phyloP scores from a whole-genome alignment of 257 asterid species.

The Voacanga thouarsii region DNA sequence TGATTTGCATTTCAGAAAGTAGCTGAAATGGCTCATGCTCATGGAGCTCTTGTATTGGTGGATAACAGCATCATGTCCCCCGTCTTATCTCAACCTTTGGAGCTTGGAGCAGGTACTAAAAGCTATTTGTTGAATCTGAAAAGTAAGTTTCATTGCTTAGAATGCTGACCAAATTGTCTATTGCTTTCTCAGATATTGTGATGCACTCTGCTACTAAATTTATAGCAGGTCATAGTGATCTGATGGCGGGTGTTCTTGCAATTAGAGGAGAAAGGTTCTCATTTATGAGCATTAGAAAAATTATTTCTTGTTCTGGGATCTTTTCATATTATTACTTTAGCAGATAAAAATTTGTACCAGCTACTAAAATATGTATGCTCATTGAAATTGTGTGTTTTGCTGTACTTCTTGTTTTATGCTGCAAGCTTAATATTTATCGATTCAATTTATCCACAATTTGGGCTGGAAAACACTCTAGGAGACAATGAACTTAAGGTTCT shows the following conservation, averaged over 20 bases:
- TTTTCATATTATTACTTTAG: not conserved
- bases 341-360: not conserved
- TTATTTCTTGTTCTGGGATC: not conserved
- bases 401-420: slow-evolving; percentile 2
- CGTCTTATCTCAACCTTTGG: slow-evolving; percentile 75
- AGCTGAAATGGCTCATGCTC: slow-evolving; percentile 78
- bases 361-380: not conserved
- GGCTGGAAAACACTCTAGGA: not conserved
- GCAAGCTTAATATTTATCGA: not conserved
- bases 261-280: slow-evolving; percentile 70
- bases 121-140: not conserved
- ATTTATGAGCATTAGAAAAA: not conserved
- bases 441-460: not conserved
- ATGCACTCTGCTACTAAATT: slow-evolving; percentile 93
- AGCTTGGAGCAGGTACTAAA: slow-evolving; percentile 81
- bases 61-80: slow-evolving; percentile 98
- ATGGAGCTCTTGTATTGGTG: slow-evolving; percentile 81
- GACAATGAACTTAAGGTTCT: not conserved
- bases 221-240: slow-evolving; percentile 84
- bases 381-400: not conserved
- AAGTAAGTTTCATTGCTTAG: not conserved
- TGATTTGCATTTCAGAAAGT: slow-evolving; percentile 52
- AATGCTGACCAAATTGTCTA: slow-evolving; percentile 14
- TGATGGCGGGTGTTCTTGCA: slow-evolving; percentile 83
- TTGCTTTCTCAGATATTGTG: slow-evolving; percentile 68